Base-by-base conservation (phyloP, 257 asterid genomes). In the Fraxinus americana region DNA sequence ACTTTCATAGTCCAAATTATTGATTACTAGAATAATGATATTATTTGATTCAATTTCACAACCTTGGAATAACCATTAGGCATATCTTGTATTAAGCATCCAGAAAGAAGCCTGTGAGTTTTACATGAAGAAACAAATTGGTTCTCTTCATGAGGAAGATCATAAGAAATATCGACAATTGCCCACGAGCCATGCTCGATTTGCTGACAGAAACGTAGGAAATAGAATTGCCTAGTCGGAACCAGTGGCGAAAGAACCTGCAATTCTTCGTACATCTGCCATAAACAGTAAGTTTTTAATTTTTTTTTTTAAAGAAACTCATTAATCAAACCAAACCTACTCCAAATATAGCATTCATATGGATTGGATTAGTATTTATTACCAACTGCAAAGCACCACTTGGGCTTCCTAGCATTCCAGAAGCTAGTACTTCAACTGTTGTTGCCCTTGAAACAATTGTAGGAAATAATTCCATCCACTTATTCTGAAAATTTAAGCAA, bases 11-110 rank as follows among this genome's bases (percentile, higher is more conserved):
- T 63, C 34, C 69, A 63, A 8, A 63, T 63, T 8, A 63, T 63
- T 63, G 35, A 63, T 63, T 19, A 63, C 17, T 9, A 23, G 5
- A 23, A 10, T 23, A 63, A 63, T 63, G 61, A 71, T 52, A 13
- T 29, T 19, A 7, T 9, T 6, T 8, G 54, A 17, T 23, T 39
- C 34, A 23, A 61, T 32, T 7, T 4, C 2, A 80, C 81, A 75
- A 94, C 99, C 97, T 92, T 93, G 34, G 99, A 93, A 85, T 93
- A 93, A 61, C 99, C 99, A 86, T 96, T 93, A 71, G 99, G 97
- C 97, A 96, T 90, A 78, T 96, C 98, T 85, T 93, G 97, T 7
- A 96, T 90, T 80, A 93, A 81, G 78, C 99, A 93, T 23, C 99
- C 99, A 7, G 99, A 96, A 72, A 98, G 99, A 57, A 90, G 93